Conservation (phyloP, 2,329 filamentous ascomycete species). For the Shiraia sp. region DNA sequence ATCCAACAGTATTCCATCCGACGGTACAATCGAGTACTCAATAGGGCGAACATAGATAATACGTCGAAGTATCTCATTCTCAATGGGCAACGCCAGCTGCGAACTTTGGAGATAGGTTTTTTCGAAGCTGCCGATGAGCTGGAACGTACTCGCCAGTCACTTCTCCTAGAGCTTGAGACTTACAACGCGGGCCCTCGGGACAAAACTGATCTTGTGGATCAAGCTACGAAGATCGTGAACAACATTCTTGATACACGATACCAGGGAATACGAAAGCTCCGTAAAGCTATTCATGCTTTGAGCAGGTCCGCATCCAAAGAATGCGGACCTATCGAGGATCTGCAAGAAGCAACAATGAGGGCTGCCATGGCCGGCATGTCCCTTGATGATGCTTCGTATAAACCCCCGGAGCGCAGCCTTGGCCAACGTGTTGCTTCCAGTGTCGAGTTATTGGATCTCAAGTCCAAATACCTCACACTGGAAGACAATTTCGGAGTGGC, state of each 20-base stretch:
- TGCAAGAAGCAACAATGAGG: too few species aligned
- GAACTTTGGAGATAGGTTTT: slow-evolving; percentile 22
- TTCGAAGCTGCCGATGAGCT: slow-evolving; percentile 18
- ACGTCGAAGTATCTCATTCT: slow-evolving; percentile 44
- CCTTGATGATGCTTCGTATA: too few species aligned
- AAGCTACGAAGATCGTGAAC: slow-evolving; percentile 1
- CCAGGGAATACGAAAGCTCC: too few species aligned
- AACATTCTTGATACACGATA: too few species aligned
- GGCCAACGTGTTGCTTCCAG: slow-evolving; percentile 38
- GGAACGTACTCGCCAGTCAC: slow-evolving; percentile 11
- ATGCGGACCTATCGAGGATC: too few species aligned
- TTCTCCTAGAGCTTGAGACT: slow-evolving; percentile 1
- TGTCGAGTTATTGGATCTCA: slow-evolving; percentile 33
- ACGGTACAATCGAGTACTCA: slow-evolving; percentile 45
- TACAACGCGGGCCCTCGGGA: background rate
- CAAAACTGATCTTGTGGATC: background rate
- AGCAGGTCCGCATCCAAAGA: too few species aligned
- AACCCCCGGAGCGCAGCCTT: slow-evolving; percentile 17
- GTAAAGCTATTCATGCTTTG: too few species aligned
- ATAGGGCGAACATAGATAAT: slow-evolving; percentile 44
- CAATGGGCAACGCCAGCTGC: slow-evolving; percentile 30
- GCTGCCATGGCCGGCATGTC: too few species aligned
- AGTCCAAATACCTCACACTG: slow-evolving; percentile 29
- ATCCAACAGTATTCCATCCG: slow-evolving; percentile 39
- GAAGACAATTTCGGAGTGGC: slow-evolving; percentile 36